Conservation (phyloP, 345 rosid species). For the Litchi chinensis region DNA sequence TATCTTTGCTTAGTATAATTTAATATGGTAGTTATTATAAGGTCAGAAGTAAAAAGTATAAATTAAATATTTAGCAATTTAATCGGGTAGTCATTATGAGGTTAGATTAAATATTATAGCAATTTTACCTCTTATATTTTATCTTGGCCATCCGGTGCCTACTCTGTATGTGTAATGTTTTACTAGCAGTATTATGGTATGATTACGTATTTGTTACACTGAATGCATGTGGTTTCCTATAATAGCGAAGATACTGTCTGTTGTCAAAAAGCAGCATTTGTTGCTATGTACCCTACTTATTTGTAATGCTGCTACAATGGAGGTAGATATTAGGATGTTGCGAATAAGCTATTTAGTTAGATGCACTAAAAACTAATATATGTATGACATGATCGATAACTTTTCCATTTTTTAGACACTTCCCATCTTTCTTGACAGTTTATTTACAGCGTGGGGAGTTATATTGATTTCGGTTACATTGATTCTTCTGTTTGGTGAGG, state of each 20-base stretch:
- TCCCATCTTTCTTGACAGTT: constrained; percentile 86
- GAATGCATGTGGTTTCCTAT: constrained; percentile 17
- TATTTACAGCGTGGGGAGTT: constrained; percentile 83
- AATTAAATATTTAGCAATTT: neutral
- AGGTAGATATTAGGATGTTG: constrained; percentile 46
- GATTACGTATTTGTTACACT: neutral
- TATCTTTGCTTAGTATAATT: neutral
- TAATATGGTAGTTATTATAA: too few relatives aligned
- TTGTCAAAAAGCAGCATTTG: constrained; percentile 87
- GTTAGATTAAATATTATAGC: neutral
- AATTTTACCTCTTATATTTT: neutral
- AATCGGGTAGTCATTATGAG: neutral
- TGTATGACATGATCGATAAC: neutral
- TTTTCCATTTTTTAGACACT: constrained; percentile 58
- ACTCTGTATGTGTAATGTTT: neutral
- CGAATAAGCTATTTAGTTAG: neutral
- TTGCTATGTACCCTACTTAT: constrained; percentile 86
- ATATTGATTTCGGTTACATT: constrained; percentile 93
- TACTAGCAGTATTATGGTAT: neutral
- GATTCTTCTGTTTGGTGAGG: constrained; percentile 99
- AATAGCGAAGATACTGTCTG: constrained; percentile 90
- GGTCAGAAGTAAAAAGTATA: neutral
- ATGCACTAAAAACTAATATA: neutral
- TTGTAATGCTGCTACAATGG: constrained; percentile 99
- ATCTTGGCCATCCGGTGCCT: neutral